Evolutionary conservation across 2,329 filamentous ascomycete genomes (phyloP), one percentile per base, ranked within the genome.

Genomic region (Amauroascus niger): DNA sequence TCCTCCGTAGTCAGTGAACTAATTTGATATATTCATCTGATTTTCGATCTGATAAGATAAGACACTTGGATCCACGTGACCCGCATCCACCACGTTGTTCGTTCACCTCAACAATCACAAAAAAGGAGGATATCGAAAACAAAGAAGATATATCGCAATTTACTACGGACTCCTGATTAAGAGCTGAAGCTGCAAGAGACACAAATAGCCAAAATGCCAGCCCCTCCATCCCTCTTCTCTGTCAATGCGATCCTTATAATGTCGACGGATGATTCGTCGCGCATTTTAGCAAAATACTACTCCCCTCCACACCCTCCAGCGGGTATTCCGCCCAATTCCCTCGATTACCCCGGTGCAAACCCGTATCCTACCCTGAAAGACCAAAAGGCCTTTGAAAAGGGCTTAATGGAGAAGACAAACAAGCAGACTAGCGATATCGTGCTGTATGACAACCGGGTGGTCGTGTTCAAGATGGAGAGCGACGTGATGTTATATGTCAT

Each of bases 401-500:
- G 90, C 5, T 80, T 98, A 37, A 75, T 96, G 56, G 85, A 95
- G 65, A 97, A 98, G 79, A 97, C 93, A 14, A 85, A 87, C 61
- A 98, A 97, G 78, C 88, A 94, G 74, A 90, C 82, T 13, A 88
- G 86, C 63, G 93, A 97, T 74, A 93, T 98, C 64, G 94, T 98
- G 63, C 82, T 98, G 53, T 97, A 96, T 74, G 93, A 98, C 74
- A 94, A 94, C 74, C 83, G 88, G 64, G 86, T 98, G 57, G 88
- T 97, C 53, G 84, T 97, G 50, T 98, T 96, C 79, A 98, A 98
- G 82, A 86, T 86, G 75, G 93, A 98, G 76, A 89, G 87, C 63
- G 93, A 98, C 70, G 87, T 97, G 54, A 96, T 96, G 86, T 81
- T 87, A 44, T 97, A 97, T 69, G 86, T 97, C 24, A 87, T 98